Evolutionary conservation across 495 filamentous ascomycete species (phyloP).

Genomic region (Aeminium ludgeri): DNA sequence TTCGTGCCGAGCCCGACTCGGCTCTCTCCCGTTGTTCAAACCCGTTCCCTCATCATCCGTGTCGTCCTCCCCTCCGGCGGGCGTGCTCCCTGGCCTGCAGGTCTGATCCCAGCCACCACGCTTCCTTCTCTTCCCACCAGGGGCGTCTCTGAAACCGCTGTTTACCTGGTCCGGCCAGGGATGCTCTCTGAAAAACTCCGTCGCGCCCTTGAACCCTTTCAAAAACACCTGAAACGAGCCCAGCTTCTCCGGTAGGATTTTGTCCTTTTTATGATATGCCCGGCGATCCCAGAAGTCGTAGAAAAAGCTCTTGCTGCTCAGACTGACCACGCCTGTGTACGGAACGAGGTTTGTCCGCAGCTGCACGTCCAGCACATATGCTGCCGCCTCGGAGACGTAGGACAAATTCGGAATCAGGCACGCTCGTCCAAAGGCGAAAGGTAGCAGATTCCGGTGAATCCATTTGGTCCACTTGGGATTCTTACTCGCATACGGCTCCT

Average conservation of each 20-base stretch:
- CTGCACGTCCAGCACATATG: conserved; percentile 83
- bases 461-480: conserved; percentile 32
- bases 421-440: conserved; percentile 88
- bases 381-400: conserved; percentile 94
- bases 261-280: conserved; percentile 71
- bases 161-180: conserved; percentile 94
- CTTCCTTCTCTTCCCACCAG: conserved; percentile 38
- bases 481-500: conserved; percentile 67
- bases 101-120: conserved; percentile 67
- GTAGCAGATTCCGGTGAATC: conserved; percentile 50
- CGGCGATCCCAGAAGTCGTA: conserved; percentile 95
- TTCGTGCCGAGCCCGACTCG: conserved; percentile 28
- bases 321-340: conserved; percentile 83
- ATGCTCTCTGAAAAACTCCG: conserved; percentile 82
- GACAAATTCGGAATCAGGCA: conserved; percentile 98
- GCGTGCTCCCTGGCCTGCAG: conserved; percentile 55
- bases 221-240: conserved; percentile 97
- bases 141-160: conserved; percentile 53
- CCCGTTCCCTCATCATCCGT: conserved; percentile 4
- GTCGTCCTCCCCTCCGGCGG: conserved; percentile 58
- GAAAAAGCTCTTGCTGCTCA: conserved; percentile 93
- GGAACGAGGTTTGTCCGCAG: conserved; percentile 84
- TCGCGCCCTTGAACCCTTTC: conserved; percentile 92
- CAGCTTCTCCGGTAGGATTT: conserved; percentile 74
- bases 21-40: background rate